Base-by-base conservation (phyloP, 345 rosid species). In the Physaria fendleri region DNA sequence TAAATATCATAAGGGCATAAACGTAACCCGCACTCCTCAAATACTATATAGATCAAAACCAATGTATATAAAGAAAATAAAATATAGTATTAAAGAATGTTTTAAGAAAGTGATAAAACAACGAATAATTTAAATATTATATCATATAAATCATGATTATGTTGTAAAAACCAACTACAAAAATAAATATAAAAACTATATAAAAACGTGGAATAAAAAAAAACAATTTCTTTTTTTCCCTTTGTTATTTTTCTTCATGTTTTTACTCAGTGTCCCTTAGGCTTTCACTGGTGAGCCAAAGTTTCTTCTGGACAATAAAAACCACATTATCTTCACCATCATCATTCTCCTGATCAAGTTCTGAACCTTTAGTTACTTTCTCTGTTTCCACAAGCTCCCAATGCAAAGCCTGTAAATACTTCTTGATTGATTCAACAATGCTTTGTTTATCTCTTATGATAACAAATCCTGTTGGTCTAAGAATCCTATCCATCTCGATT, bases 401-500 rank as follows among this genome's bases (percentile, higher is more conserved):
- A 57, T 83, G 96, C 72, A 92, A 60, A 45, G 95, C 96, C 37
- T 55, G 20, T 25, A 84, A 16, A 64, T 86, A 82, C 81, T 81
- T 85, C 83, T 79, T 84, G 50, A 88, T 37, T 3, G 73, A 81
- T 44, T 80, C 95, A 12, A 86, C 70, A 44, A 80, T 76, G 0
- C 79, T 42, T 62, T 74, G 78, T 49, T 84, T 88, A 79, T 92
- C 96, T 41, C 82, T 73, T 64, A 92, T 56, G 65, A 92, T 81
- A 33, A 81, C 18, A 58, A 88, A 84, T 32, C 98, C 98, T 0
- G 71, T 86, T 0, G 98, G 98, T 67, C 98, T 79, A 54, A 92
- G 87, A 32, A 92, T 80, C 38, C 98, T 84, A 66, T 92, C 98
- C 95, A 92, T 88, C 82, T 92, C 98, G 0, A 88, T 65, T 9